Evolutionary conservation across 768 basidiomycete species (phyloP), one percentile per base, ranked within the genome.

Genomic region (Candolleomyces aberdarensis): DNA sequence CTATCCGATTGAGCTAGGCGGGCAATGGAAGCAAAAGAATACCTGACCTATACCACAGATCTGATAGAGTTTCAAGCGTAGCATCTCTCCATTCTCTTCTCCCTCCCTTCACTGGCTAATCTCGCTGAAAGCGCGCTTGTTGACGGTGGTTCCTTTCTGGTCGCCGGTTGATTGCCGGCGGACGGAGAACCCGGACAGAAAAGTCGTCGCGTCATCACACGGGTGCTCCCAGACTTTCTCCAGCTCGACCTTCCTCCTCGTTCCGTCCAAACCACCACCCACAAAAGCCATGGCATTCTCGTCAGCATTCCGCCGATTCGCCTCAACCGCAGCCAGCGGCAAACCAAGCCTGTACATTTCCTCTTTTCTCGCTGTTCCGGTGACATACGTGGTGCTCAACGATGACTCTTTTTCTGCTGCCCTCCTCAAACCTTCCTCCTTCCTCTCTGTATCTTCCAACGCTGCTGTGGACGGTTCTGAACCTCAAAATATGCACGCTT

Each of bases 1-100:
- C 80, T 81, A 79, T 78, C 80, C 80, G 78, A 81, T 81, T 82
- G 80, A 82, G 80, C 80, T 81, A 81, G 80, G 79, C 79, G 77
- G 80, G 80, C 80, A 3, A 51, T 20, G 14, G n/a, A 20, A 3
- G 17, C 8, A 6, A 20, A n/a, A 49, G 2, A 10, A n/a, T 19
- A 19, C 48, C 48, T 26, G 48, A 3, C 14, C 2, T 13, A 1
- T 43, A n/a, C 5, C 11, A n/a, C 1, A n/a, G 5, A 43, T 43
- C 41, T 43, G n/a, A n/a, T 13, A 43, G 41, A 13, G 41, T 1
- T 3, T 26, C 26, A 26, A 26, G 2, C 26, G 26, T 26, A 26
- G 26, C 26, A 26, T 3, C 26, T 2, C 2, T 26, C 26, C 26
- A 26, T 26, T 26, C 26, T 26, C 26, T 2, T 26, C 3, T 26